These are phyloP conservation scores for Pyracantha coccinea DNA, from an alignment of 331 rosid species.

Conservation along the genomic window DNA sequence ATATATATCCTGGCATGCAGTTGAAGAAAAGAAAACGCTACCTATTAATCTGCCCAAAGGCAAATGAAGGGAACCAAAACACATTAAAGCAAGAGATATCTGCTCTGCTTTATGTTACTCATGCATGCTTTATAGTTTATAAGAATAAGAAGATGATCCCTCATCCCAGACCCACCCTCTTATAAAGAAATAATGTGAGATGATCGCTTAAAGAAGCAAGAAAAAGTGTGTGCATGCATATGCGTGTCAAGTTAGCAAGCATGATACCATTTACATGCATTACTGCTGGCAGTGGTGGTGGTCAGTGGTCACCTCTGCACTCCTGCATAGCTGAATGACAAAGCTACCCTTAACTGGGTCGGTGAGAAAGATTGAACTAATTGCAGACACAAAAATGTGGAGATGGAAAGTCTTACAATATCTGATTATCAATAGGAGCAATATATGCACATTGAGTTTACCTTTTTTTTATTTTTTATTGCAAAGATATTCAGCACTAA, in stretches of 20 bases:
- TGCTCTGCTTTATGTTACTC: neutral
- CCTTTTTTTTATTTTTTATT: too few relatives aligned
- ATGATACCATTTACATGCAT: constrained; percentile 21
- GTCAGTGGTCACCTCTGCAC: neutral
- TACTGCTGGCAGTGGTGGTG: constrained; percentile 31
- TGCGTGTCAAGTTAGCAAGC: constrained; percentile 43
- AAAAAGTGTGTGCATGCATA: constrained; percentile 3
- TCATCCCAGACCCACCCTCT: neutral
- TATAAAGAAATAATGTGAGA: neutral
- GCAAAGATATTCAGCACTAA: too few relatives aligned
- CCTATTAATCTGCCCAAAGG: constrained; percentile 1
- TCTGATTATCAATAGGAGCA: neutral
- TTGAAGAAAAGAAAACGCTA: constrained; percentile 28
- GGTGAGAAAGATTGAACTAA: neutral
- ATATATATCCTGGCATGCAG: constrained; percentile 12
- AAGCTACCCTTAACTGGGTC: neutral
- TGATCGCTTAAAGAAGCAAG: neutral
- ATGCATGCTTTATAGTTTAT: neutral
- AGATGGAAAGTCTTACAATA: neutral
- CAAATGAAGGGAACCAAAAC: constrained; percentile 24
- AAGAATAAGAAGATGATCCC: constrained; percentile 22
- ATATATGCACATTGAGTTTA: neutral
- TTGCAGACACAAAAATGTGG: neutral
- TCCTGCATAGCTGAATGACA: neutral
- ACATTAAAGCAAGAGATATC: constrained; percentile 11